Percentiles rank a stretch among this genome's conserved stretches.
Evolutionary conservation across 1,284 basidiomycete species (phyloP).

Genomic region (Ceratobasidium sp.): DNA sequence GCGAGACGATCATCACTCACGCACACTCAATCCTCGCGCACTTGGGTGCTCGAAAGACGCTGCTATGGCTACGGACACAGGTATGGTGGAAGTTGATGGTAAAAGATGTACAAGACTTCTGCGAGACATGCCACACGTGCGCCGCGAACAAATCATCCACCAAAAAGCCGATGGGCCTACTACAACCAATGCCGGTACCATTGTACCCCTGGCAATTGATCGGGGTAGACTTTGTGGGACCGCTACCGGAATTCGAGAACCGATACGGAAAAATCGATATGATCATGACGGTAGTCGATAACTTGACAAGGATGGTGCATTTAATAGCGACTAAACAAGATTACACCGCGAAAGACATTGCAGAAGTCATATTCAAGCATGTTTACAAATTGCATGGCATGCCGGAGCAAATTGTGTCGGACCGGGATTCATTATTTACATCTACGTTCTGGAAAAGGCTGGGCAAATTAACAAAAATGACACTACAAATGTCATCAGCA

Average conservation of each 20-base stretch:
- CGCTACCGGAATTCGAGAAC: constrained; percentile 56
- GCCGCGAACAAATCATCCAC: constrained; percentile 41
- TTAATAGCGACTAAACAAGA: constrained; percentile 47
- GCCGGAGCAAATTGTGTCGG: constrained; percentile 57
- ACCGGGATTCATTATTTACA: too few species aligned
- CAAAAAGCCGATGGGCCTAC: constrained; percentile 45
- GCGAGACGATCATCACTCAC: constrained; percentile 41
- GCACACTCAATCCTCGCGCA: constrained; percentile 47
- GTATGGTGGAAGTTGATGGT: constrained; percentile 52
- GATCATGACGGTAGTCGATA: constrained; percentile 58
- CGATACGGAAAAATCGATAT: constrained; percentile 55
- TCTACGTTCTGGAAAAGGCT: constrained; percentile 51
- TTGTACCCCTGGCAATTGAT: constrained; percentile 52
- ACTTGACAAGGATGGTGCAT: constrained; percentile 54
- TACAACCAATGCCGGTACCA: constrained; percentile 50
- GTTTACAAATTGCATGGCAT: constrained; percentile 56
- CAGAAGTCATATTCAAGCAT: constrained; percentile 49
- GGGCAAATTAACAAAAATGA: constrained; percentile 50
- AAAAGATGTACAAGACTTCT: constrained; percentile 44
- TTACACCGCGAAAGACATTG: constrained; percentile 50
- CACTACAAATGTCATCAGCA: constrained; percentile 52
- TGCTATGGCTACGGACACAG: constrained; percentile 26
- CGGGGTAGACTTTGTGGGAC: constrained; percentile 61
- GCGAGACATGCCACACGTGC: constrained; percentile 41
- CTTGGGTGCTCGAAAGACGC: constrained; percentile 49